Percentiles rank a stretch among this genome's conserved stretches.
Conservation (phyloP, 129 eudicot species). For the Centaurea solstitialis region DNA sequence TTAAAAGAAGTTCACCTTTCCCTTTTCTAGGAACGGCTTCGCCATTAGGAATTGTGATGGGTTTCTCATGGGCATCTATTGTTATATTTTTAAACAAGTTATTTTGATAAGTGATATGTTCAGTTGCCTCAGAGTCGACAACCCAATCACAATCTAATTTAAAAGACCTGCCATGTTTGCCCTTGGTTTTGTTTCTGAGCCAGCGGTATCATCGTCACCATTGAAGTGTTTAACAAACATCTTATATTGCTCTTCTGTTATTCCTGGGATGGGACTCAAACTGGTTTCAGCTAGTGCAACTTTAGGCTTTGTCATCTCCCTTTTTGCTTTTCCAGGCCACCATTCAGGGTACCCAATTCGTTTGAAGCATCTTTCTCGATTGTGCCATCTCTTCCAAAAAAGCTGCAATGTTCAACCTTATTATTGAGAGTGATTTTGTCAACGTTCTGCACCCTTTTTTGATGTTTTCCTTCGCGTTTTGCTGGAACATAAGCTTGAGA, state of each 20-base stretch:
- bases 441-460: not conserved
- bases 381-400: conserved; percentile 9
- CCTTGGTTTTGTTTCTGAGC: not conserved
- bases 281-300: not conserved
- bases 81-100: not conserved
- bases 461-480: not conserved
- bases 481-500: not conserved
- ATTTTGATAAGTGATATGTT: not conserved
- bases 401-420: not conserved
- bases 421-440: not conserved
- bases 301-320: not conserved
- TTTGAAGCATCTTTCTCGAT: conserved; percentile 6
- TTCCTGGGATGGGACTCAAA: not conserved
- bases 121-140: not conserved
- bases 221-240: not conserved
- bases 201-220: not conserved
- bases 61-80: not conserved
- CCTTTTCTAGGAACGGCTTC: not conserved
- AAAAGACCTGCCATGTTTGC: conserved; percentile 1
- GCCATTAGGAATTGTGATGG: not conserved
- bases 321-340: not conserved
- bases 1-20: not conserved
- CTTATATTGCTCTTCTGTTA: not conserved
- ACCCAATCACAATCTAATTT: not conserved
- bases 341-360: not conserved